A percentile compares a stretch with the other conserved stretches of the same genome.
phyloP scores from a whole-genome alignment of 805 yeast species.

The Torulaspora quercuum region DNA sequence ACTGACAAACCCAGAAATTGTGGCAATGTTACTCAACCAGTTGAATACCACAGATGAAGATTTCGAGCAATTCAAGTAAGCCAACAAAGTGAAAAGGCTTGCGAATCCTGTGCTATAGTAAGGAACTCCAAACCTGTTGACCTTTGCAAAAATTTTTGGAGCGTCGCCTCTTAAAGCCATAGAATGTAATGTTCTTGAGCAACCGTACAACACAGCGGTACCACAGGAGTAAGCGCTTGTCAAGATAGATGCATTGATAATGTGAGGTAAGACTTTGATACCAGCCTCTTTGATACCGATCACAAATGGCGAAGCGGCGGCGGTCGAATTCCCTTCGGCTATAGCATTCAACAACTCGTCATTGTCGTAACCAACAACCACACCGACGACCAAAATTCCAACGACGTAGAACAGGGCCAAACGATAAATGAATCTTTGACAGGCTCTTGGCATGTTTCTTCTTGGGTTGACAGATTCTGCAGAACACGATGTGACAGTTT shows the following conservation, averaged over 20 bases:
- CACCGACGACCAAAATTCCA: too few relatives aligned
- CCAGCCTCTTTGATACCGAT: slow-evolving; percentile 48
- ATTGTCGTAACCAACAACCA: slow-evolving; percentile 47
- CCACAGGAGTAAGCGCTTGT: slow-evolving; percentile 42
- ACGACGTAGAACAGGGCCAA: slow-evolving; percentile 51
- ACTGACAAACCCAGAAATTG: slow-evolving; percentile 53
- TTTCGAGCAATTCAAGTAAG: too few relatives aligned
- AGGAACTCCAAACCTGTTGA: slow-evolving; percentile 52
- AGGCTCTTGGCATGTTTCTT: slow-evolving; percentile 47
- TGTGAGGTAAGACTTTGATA: too few relatives aligned
- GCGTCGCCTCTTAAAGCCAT: slow-evolving; percentile 48
- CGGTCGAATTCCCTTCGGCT: slow-evolving; percentile 38
- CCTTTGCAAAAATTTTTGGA: slow-evolving; percentile 43
- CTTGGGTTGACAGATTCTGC: slow-evolving; percentile 47
- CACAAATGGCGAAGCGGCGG: slow-evolving; percentile 44
- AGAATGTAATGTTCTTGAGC: slow-evolving; percentile 44
- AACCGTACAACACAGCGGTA: slow-evolving; percentile 46
- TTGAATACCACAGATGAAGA: too few relatives aligned
- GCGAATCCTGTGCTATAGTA: slow-evolving; percentile 31
- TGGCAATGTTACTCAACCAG: too few relatives aligned
- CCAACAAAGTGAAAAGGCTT: slow-evolving; percentile 30
- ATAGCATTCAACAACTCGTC: slow-evolving; percentile 34
- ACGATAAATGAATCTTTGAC: slow-evolving; percentile 52
- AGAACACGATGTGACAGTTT: slow-evolving; percentile 32
- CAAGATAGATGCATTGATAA: slow-evolving; percentile 44